These are phyloP conservation scores for Malania oleifera DNA, from an alignment of 164 flowering plant genomes.

Conservation along the genomic window DNA sequence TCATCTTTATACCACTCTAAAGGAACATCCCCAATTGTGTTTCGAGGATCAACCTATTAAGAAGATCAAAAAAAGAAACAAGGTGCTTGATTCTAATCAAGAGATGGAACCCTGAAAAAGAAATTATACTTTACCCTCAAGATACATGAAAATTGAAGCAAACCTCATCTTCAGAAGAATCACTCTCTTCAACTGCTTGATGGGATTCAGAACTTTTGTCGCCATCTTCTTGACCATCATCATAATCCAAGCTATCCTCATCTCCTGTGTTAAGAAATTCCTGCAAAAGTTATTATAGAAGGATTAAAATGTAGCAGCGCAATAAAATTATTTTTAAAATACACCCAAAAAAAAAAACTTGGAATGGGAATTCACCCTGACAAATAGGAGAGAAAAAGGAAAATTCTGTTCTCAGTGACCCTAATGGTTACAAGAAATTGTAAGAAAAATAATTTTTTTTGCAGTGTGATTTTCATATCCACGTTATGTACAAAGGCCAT, in stretches of 20 bases:
- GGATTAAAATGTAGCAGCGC: neutral
- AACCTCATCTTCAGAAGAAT: conserved; percentile 74
- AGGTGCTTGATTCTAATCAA: neutral
- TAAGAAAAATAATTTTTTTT: too few relatives aligned
- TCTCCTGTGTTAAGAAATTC: conserved; percentile 6
- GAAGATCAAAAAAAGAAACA: neutral
- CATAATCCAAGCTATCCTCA: conserved; percentile 7
- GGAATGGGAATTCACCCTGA: too few relatives aligned
- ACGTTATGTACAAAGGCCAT: too few relatives aligned
- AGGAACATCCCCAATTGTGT: conserved; percentile 91
- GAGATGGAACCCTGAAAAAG: neutral
- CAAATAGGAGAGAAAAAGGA: neutral
- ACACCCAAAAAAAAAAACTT: neutral
- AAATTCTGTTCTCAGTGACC: neutral
- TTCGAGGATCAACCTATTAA: conserved; percentile 67
- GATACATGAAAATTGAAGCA: neutral
- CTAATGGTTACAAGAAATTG: too few relatives aligned
- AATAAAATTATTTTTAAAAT: neutral
- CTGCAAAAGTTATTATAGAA: conserved; percentile 10
- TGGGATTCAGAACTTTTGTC: conserved; percentile 25
- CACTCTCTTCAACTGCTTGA: conserved; percentile 51
- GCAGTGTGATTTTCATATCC: too few relatives aligned
- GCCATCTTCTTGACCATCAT: conserved; percentile 11
- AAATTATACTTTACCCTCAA: neutral
- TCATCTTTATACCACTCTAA: conserved; percentile 84